phyloP scores from a whole-genome alignment of 2,329 filamentous ascomycete species.

The Paraconiothyrium brasiliense region DNA sequence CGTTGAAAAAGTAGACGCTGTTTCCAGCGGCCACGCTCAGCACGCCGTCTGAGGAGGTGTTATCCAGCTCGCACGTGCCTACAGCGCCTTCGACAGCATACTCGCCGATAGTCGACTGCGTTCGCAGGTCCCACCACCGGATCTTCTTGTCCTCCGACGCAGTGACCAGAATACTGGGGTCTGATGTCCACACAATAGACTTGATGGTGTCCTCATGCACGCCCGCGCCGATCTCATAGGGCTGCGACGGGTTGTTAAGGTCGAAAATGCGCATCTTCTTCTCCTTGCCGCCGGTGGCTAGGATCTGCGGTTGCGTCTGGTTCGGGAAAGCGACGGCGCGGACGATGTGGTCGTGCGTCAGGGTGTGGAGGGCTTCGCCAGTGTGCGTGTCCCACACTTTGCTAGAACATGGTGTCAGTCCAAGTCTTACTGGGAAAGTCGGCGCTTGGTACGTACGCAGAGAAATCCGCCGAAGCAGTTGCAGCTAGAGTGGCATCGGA shows the following conservation, averaged over 20 bases:
- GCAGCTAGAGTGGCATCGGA: conserved; percentile 88
- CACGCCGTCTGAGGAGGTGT: conserved; percentile 71
- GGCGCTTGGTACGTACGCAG: conserved; percentile 69
- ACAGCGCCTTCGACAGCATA: conserved; percentile 84
- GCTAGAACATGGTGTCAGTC: conserved; percentile 58
- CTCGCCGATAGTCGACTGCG: conserved; percentile 77
- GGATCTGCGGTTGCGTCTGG: conserved; percentile 77
- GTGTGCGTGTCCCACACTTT: conserved; percentile 98
- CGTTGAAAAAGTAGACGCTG: conserved; percentile 90
- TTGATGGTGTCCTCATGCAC: conserved; percentile 91
- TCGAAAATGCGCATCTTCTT: conserved; percentile 97
- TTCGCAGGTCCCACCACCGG: conserved; percentile 91
- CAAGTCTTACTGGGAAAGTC: background rate
- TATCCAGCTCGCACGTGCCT: conserved; percentile 86
- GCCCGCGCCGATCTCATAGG: conserved; percentile 86
- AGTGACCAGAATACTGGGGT: conserved; percentile 88
- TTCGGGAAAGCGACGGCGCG: conserved; percentile 85
- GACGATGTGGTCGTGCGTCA: conserved; percentile 95
- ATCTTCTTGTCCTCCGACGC: conserved; percentile 90
- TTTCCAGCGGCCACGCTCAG: conserved; percentile 94
- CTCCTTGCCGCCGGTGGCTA: conserved; percentile 94
- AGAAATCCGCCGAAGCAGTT: conserved; percentile 95
- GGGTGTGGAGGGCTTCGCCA: conserved; percentile 84
- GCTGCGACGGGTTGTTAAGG: conserved; percentile 69
- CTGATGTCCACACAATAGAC: conserved; percentile 91